These are phyloP conservation scores for Hypoxylon sp. DNA, from an alignment of 2,329 filamentous ascomycete genomes.

Conservation along the genomic window DNA sequence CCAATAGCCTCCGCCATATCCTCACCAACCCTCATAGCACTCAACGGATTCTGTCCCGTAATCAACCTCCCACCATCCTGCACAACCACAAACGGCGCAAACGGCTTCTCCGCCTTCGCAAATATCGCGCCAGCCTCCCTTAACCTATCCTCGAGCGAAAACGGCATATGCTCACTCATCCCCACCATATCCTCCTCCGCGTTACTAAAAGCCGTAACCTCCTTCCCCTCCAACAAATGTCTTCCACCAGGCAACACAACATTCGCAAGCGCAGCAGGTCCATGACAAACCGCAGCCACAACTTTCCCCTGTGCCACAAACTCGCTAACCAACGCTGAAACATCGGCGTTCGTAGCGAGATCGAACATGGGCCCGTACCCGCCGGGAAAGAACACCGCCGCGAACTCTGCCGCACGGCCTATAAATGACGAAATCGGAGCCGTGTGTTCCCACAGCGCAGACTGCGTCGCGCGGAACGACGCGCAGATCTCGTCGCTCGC, in stretches of 20 bases:
- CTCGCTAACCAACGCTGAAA: conserved; percentile 67
- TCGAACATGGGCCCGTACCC: conserved; percentile 74
- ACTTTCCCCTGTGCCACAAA: conserved; percentile 69
- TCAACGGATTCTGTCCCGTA: conserved; percentile 67
- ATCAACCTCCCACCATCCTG: conserved; percentile 58
- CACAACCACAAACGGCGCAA: conserved; percentile 59
- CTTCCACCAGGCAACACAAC: conserved; percentile 61
- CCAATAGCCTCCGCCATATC: conserved; percentile 58
- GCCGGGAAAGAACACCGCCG: conserved; percentile 66
- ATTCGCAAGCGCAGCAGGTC: conserved; percentile 68
- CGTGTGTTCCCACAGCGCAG: conserved; percentile 70
- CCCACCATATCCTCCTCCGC: conserved; percentile 60
- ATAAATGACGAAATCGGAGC: conserved; percentile 63
- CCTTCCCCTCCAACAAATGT: conserved; percentile 62
- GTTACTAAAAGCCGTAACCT: conserved; percentile 68
- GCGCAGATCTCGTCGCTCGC: conserved; percentile 60
- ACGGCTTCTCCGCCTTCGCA: conserved; percentile 62
- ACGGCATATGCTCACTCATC: conserved; percentile 59
- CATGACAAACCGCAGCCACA: conserved; percentile 74
- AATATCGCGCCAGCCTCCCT: conserved; percentile 62
- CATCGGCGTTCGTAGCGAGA: conserved; percentile 64
- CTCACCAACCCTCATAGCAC: conserved; percentile 60
- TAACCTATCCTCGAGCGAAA: conserved; percentile 67
- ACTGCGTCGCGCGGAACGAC: conserved; percentile 65
- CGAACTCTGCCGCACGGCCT: conserved; percentile 66